phyloP scores from a whole-genome alignment of 2,329 filamentous ascomycete species.

The Calonectria hawksworthii region DNA sequence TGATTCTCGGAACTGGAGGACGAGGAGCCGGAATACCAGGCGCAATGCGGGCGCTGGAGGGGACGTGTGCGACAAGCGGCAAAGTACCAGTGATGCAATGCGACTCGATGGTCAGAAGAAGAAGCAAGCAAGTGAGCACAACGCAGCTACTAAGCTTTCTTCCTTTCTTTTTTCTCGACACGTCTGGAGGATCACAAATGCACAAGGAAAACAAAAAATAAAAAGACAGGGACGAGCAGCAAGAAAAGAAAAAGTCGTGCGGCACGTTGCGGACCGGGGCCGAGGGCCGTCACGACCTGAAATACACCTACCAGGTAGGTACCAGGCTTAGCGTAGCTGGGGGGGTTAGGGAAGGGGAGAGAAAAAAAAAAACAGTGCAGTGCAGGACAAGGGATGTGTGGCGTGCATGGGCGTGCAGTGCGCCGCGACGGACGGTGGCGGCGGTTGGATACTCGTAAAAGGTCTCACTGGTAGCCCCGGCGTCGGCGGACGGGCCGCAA shows the following conservation, averaged over 20 bases:
- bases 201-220: slow-evolving; percentile 8
- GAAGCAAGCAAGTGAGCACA: slow-evolving; percentile 37
- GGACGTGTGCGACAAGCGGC: slow-evolving; percentile 6
- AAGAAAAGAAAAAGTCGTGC: slow-evolving; percentile 25
- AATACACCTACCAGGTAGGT: slow-evolving; percentile 23
- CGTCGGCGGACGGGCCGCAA: slow-evolving; percentile 36
- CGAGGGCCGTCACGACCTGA: slow-evolving; percentile 37
- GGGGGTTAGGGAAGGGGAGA: not conserved
- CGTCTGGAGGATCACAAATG: slow-evolving; percentile 25
- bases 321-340: slow-evolving; percentile 1
- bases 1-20: not conserved
- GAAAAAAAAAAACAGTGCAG: not conserved
- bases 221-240: slow-evolving; percentile 10
- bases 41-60: slow-evolving; percentile 16
- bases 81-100: not conserved
- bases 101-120: slow-evolving; percentile 27
- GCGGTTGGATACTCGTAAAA: slow-evolving; percentile 9
- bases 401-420: slow-evolving; percentile 20
- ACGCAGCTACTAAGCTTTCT: slow-evolving; percentile 19
- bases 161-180: slow-evolving; percentile 12
- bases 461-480: slow-evolving; percentile 20
- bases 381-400: slow-evolving; percentile 17
- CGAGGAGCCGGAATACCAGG: slow-evolving; percentile 13
- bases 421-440: slow-evolving; percentile 15
- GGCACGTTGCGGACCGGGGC: slow-evolving; percentile 39